Evolutionary conservation across 371 early-diverging fungal species (phyloP).

Genomic region (Mucor sp.): DNA sequence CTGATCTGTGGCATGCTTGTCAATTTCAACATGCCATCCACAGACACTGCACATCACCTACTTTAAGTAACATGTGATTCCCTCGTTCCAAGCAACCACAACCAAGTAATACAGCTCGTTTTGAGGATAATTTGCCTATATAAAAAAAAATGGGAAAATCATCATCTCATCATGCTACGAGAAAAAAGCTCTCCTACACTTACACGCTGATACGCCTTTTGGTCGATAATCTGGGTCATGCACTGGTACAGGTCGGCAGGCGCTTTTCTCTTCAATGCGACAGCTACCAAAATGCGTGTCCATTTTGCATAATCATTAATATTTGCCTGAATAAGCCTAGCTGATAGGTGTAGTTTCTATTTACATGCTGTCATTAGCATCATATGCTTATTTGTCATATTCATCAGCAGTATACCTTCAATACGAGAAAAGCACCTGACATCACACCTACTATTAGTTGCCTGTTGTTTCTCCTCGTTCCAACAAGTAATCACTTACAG

Average conservation of each 20-base stretch:
- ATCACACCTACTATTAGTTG: neutral
- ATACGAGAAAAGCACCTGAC: constrained; percentile 7
- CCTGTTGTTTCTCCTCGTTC: neutral
- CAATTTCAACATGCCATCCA: neutral
- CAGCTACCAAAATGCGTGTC: constrained; percentile 15
- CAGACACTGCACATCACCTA: neutral
- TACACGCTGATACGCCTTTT: constrained; percentile 11
- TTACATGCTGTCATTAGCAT: neutral
- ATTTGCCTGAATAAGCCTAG: neutral
- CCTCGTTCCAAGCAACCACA: constrained; percentile 26
- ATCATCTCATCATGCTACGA: neutral
- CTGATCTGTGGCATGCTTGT: neutral
- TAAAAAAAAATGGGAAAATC: neutral
- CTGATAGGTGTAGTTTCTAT: constrained; percentile 11
- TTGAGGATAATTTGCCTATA: constrained; percentile 20
- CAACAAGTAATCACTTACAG: constrained; percentile 2
- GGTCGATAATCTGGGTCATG: neutral
- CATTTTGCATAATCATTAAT: constrained; percentile 21
- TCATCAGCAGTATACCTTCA: constrained; percentile 1
- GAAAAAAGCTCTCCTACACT: neutral
- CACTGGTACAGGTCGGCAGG: constrained; percentile 3
- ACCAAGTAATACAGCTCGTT: constrained; percentile 24
- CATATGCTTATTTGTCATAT: neutral
- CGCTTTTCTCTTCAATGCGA: neutral
- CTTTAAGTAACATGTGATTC: constrained; percentile 12